These are phyloP conservation scores for Xylariales sp. DNA, from an alignment of 2,329 filamentous ascomycete species.

Conservation along the genomic window DNA sequence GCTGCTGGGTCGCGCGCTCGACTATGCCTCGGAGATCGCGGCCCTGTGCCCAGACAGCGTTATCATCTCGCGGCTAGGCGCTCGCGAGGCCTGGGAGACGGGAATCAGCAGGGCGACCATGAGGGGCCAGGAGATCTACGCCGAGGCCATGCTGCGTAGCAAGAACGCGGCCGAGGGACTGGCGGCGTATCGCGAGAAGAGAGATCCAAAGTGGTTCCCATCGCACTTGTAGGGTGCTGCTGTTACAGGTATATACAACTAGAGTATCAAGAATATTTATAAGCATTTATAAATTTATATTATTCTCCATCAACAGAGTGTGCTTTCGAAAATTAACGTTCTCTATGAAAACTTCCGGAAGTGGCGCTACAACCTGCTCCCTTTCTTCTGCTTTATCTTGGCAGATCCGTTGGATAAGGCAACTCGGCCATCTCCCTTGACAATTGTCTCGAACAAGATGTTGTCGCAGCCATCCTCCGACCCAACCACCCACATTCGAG, in stretches of 20 bases:
- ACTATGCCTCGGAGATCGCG: slow-evolving; percentile 25
- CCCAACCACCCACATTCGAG: slow-evolving; percentile 35
- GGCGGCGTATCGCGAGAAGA: slow-evolving; percentile 24
- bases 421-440: slow-evolving; percentile 19
- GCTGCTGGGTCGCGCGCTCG: slow-evolving; percentile 22
- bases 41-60: slow-evolving; percentile 27
- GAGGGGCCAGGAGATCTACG: slow-evolving; percentile 26
- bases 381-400: slow-evolving; percentile 18
- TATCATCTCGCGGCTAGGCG: slow-evolving; percentile 25
- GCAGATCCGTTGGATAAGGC: slow-evolving; percentile 32
- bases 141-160: slow-evolving; percentile 23
- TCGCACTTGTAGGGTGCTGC: slow-evolving; percentile 21
- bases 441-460: slow-evolving; percentile 34
- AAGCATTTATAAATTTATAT: background rate
- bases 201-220: slow-evolving; percentile 23
- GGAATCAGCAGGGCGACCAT: slow-evolving; percentile 27
- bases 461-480: slow-evolving; percentile 26
- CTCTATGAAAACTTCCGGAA: too few relatives aligned
- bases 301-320: too few relatives aligned
- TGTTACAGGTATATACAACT: too few relatives aligned
- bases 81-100: slow-evolving; percentile 29
- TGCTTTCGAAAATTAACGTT: too few relatives aligned
- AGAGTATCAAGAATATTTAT: background rate
- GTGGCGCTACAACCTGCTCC: slow-evolving; percentile 22
- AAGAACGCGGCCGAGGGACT: slow-evolving; percentile 14